Conservation (phyloP, 73 alveolate species). For the Diophrys appendiculata region DNA sequence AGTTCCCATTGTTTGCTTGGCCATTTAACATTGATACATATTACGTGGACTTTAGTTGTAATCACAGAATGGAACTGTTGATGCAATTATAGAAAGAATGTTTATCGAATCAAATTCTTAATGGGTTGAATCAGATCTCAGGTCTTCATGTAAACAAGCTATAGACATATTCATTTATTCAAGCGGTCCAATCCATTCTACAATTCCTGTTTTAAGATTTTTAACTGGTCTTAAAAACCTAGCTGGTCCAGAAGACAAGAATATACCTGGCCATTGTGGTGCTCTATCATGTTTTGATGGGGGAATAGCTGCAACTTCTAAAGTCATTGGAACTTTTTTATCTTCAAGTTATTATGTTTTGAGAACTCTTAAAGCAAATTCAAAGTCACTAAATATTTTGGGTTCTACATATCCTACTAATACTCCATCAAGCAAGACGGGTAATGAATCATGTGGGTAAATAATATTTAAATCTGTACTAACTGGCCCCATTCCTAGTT, state of each 20-base stretch:
- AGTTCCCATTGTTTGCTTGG: slow-evolving; percentile 99
- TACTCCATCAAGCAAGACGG: slow-evolving; percentile 86
- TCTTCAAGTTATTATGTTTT: slow-evolving; percentile 63
- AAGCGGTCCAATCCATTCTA: slow-evolving; percentile 98
- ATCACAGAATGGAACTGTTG: slow-evolving; percentile 97
- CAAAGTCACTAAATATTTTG: slow-evolving; percentile 60
- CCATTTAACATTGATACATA: slow-evolving; percentile 99
- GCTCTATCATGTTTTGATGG: slow-evolving; percentile 23
- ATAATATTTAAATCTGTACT: slow-evolving; percentile 73
- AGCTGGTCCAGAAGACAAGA: slow-evolving; percentile 90
- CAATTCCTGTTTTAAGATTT: slow-evolving; percentile 77
- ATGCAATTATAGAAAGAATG: slow-evolving; percentile 96
- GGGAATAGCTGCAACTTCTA: slow-evolving; percentile 88
- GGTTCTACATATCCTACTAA: slow-evolving; percentile 90
- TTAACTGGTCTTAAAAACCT: slow-evolving; percentile 98
- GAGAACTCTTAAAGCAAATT: slow-evolving; percentile 65
- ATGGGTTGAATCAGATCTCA: slow-evolving; percentile 89
- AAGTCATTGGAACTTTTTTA: slow-evolving; percentile 70
- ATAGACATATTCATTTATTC: slow-evolving; percentile 96
- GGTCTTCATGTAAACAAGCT: slow-evolving; percentile 95
- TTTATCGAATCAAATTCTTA: slow-evolving; percentile 93
- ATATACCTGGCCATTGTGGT: slow-evolving; percentile 95
- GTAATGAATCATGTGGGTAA: slow-evolving; percentile 61
- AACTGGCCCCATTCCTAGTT: slow-evolving; percentile 85
- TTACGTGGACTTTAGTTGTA: slow-evolving; percentile 98